phyloP scores from a whole-genome alignment of 345 rosid genomes.

The Eucalyptus grandis region DNA sequence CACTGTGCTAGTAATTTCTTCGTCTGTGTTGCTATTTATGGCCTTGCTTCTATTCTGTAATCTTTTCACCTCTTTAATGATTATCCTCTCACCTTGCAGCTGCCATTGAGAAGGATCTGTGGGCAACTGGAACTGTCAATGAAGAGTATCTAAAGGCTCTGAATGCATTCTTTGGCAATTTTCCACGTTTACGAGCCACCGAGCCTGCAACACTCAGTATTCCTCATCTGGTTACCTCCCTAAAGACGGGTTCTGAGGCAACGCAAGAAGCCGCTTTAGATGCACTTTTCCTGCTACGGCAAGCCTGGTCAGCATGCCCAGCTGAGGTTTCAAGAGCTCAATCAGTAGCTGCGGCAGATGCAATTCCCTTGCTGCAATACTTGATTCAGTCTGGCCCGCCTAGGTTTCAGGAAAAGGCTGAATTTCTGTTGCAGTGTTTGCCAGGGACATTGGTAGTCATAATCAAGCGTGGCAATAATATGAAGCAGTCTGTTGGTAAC shows the following conservation, averaged over 20 bases:
- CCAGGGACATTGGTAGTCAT: constrained; percentile 93
- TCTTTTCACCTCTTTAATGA: not conserved
- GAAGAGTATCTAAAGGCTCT: constrained; percentile 95
- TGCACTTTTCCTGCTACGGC: constrained; percentile 88
- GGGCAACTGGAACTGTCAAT: constrained; percentile 95
- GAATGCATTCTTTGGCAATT: constrained; percentile 82
- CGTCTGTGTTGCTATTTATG: not conserved
- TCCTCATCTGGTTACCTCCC: constrained; percentile 90
- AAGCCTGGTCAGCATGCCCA: constrained; percentile 99
- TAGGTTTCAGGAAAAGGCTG: constrained; percentile 98
- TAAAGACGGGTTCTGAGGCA: constrained; percentile 94
- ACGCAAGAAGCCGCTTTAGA: constrained; percentile 99
- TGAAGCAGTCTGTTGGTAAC: constrained; percentile 98
- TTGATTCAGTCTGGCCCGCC: constrained; percentile 99
- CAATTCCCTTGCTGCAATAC: constrained; percentile 91
- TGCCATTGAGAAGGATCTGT: constrained; percentile 94
- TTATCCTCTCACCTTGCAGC: constrained; percentile 36
- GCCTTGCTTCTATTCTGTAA: not conserved
- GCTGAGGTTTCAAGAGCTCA: constrained; percentile 96
- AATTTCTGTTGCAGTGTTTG: constrained; percentile 90
- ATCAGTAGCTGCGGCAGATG: constrained; percentile 96
- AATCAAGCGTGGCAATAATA: constrained; percentile 92
- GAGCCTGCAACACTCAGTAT: constrained; percentile 98
- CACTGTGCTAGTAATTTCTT: not conserved
- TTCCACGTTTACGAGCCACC: constrained; percentile 95